phyloP scores from a whole-genome alignment of 805 yeast genomes.

The Candida golubevii region DNA sequence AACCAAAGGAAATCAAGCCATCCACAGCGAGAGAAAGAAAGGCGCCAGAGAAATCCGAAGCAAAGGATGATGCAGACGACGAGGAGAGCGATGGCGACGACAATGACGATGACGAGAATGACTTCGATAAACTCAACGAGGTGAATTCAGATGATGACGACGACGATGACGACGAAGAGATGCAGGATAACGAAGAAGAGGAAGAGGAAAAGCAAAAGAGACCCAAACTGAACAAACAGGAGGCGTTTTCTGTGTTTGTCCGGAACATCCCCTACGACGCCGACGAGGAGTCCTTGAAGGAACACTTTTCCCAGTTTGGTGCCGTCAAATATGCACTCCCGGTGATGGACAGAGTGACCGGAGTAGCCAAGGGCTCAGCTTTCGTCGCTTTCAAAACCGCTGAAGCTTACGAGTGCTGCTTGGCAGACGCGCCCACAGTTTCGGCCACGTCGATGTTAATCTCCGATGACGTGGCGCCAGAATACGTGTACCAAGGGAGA shows the following conservation, averaged over 20 bases:
- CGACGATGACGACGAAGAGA: slow-evolving; percentile 31
- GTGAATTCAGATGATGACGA: slow-evolving; percentile 5
- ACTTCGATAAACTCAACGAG: slow-evolving; percentile 18
- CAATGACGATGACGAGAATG: slow-evolving; percentile 28
- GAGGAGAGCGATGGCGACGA: slow-evolving; percentile 22
- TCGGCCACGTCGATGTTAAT: slow-evolving; percentile 62
- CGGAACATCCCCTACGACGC: slow-evolving; percentile 95
- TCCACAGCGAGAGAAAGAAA: slow-evolving; percentile 23
- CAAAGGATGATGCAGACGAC: slow-evolving; percentile 33
- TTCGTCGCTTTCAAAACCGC: slow-evolving; percentile 78
- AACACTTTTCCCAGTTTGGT: slow-evolving; percentile 82
- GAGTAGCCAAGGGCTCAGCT: slow-evolving; percentile 89
- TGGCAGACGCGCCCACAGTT: slow-evolving; percentile 73
- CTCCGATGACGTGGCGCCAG: slow-evolving; percentile 88
- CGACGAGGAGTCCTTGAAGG: slow-evolving; percentile 68
- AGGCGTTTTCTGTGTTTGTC: slow-evolving; percentile 71
- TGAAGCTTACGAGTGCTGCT: slow-evolving; percentile 62
- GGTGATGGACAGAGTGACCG: slow-evolving; percentile 80
- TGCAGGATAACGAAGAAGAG: slow-evolving; percentile 20
- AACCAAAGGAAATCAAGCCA: slow-evolving; percentile 24
- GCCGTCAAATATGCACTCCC: slow-evolving; percentile 90
- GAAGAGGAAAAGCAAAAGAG: slow-evolving; percentile 22
- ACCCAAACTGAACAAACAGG: slow-evolving; percentile 55
- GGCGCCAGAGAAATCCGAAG: slow-evolving; percentile 30
- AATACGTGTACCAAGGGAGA: slow-evolving; percentile 89